Conservation (phyloP, 2,329 filamentous ascomycete genomes). For the Alternaria novae-zelandiae region DNA sequence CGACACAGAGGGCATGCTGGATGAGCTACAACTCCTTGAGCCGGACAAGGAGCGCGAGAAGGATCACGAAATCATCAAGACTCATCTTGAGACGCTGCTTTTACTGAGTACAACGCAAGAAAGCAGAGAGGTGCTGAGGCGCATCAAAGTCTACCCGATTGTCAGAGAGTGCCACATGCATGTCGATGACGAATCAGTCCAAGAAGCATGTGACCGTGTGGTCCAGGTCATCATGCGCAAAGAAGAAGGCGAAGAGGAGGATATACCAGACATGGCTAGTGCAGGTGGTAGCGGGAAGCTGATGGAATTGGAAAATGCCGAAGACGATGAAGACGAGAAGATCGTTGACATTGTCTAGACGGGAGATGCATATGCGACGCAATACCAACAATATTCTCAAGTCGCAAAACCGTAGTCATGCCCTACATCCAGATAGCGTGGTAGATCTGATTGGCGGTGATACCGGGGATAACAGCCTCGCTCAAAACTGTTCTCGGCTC, state of each 20-base stretch:
- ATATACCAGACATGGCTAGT: constrained; percentile 39
- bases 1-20: constrained; percentile 83
- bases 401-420: not conserved
- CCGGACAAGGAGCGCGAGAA: constrained; percentile 87
- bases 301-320: constrained; percentile 37
- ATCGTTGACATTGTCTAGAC: constrained; percentile 42
- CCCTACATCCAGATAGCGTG: not conserved
- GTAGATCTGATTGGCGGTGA: constrained; percentile 18
- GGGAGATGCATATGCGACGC: not conserved
- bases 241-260: constrained; percentile 66
- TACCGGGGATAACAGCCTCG: constrained; percentile 16
- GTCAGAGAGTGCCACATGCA: constrained; percentile 83
- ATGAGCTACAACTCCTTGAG: constrained; percentile 86
- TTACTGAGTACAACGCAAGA: constrained; percentile 79
- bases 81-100: constrained; percentile 86
- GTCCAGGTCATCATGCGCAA: constrained; percentile 89
- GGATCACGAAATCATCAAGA: constrained; percentile 78
- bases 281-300: constrained; percentile 32
- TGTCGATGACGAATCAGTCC: constrained; percentile 78
- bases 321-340: constrained; percentile 46
- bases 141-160: constrained; percentile 85
- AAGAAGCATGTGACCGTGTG: constrained; percentile 83
- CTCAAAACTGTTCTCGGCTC: constrained; percentile 12
- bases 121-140: constrained; percentile 75
- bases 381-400: not conserved